Percentiles rank a stretch among this genome's conserved stretches.
Evolutionary conservation across 2,329 filamentous ascomycete species (phyloP).

Genomic region (Pezicula radicicola): DNA sequence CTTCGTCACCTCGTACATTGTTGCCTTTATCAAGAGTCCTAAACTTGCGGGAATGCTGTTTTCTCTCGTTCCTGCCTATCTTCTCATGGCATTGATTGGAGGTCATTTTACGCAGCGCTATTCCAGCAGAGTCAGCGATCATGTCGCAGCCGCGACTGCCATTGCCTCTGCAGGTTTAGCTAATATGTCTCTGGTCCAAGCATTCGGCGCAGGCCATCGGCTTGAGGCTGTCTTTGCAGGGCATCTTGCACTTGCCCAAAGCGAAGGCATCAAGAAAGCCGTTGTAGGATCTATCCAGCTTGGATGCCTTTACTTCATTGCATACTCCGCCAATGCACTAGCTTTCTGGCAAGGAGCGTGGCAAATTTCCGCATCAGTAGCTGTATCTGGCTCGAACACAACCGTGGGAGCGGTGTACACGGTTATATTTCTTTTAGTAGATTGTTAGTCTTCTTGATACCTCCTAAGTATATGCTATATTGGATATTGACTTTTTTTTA

Average conservation of each 20-base stretch:
- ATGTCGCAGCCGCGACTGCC: conserved; percentile 45
- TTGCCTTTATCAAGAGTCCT: conserved; percentile 56
- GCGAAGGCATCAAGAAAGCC: conserved; percentile 46
- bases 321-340: conserved; percentile 52
- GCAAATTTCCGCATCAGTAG: conserved; percentile 38
- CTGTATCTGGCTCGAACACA: conserved; percentile 5
- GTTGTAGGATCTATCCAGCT: conserved; percentile 44
- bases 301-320: conserved; percentile 52
- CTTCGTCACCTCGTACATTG: conserved; percentile 55
- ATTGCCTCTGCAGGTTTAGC: conserved; percentile 50
- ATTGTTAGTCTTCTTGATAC: conserved; percentile 33
- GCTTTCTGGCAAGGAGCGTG: conserved; percentile 56
- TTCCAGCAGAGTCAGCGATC: conserved; percentile 38
- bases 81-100: conserved; percentile 40
- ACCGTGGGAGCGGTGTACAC: conserved; percentile 40
- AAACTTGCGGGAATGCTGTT: conserved; percentile 52
- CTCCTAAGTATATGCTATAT: neutral
- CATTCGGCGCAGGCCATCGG: conserved; percentile 45
- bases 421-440: conserved; percentile 49
- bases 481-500: neutral
- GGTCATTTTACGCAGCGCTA: conserved; percentile 44
- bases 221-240: conserved; percentile 46
- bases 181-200: conserved; percentile 48
- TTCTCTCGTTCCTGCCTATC: conserved; percentile 38
- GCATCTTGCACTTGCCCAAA: conserved; percentile 38